phyloP scores from a whole-genome alignment of 768 basidiomycete species.

The Tricholoma hemisulphureum region DNA sequence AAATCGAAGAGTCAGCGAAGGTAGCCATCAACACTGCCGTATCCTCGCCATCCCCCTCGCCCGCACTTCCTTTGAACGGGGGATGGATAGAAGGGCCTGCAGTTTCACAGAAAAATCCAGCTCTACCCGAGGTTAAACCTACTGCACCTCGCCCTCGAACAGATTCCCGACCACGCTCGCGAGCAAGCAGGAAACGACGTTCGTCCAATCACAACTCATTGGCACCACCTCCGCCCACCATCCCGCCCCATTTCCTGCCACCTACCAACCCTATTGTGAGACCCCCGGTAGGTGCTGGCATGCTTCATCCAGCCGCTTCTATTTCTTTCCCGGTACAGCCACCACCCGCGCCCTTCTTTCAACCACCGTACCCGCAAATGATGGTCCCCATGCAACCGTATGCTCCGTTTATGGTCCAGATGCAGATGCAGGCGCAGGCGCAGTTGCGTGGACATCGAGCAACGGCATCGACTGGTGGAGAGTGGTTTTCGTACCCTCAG shows the following conservation, averaged over 20 bases:
- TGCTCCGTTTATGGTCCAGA: slow-evolving; percentile 21
- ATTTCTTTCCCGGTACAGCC: slow-evolving; percentile 9
- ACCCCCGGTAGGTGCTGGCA: neutral
- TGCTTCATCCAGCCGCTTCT: slow-evolving; percentile 3
- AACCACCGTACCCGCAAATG: slow-evolving; percentile 17
- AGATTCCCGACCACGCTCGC: slow-evolving; percentile 16
- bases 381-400: slow-evolving; percentile 16
- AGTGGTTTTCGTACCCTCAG: slow-evolving; percentile 13
- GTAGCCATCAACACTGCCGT: slow-evolving; percentile 16
- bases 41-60: slow-evolving; percentile 26
- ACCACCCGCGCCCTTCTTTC: slow-evolving; percentile 15
- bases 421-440: slow-evolving; percentile 19
- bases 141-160: slow-evolving; percentile 3
- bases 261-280: slow-evolving; percentile 1
- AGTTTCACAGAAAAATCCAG: slow-evolving; percentile 8
- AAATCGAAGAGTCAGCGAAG: slow-evolving; percentile 8
- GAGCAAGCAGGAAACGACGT: slow-evolving; percentile 14
- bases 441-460: slow-evolving; percentile 7
- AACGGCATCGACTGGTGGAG: slow-evolving; percentile 2
- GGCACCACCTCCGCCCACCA: neutral
- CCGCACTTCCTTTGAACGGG: slow-evolving; percentile 27
- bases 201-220: slow-evolving; percentile 16
- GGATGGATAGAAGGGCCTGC: slow-evolving; percentile 41
- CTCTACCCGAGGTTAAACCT: neutral
- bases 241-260: slow-evolving; percentile 9